phyloP scores from a whole-genome alignment of 371 early-diverging fungal species.

The Funneliformis caledonium region DNA sequence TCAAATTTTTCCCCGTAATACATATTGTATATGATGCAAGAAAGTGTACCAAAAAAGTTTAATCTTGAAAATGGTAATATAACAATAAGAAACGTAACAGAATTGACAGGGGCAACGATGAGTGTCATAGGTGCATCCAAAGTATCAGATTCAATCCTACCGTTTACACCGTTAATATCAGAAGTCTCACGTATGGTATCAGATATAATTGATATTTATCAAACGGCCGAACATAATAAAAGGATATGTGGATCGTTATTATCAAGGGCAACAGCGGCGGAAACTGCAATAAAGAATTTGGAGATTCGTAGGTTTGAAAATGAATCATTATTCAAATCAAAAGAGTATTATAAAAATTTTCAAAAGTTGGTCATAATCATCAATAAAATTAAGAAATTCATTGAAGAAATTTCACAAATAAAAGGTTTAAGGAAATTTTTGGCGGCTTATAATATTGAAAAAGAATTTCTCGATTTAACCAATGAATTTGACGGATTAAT shows the following conservation, averaged over 20 bases:
- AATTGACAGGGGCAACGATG: neutral
- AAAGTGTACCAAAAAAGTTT: too few species aligned
- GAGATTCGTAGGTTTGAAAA: slow-evolving; percentile 33
- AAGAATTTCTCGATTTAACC: slow-evolving; percentile 20
- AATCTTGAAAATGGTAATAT: neutral
- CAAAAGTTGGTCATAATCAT: slow-evolving; percentile 12
- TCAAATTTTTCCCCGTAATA: too few species aligned
- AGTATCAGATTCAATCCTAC: slow-evolving; percentile 22
- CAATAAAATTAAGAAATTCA: slow-evolving; percentile 30
- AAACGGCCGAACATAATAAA: slow-evolving; percentile 39
- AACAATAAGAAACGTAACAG: neutral
- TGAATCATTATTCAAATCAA: slow-evolving; percentile 27
- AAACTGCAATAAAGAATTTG: slow-evolving; percentile 27
- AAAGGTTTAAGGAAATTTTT: slow-evolving; percentile 40
- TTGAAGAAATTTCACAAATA: slow-evolving; percentile 38
- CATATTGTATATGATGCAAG: neutral
- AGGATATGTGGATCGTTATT: slow-evolving; percentile 36
- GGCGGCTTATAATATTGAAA: slow-evolving; percentile 1
- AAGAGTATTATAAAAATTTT: slow-evolving; percentile 29
- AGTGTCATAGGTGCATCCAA: neutral
- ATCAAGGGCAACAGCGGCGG: slow-evolving; percentile 7
- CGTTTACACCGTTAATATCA: slow-evolving; percentile 31
- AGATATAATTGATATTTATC: slow-evolving; percentile 29
- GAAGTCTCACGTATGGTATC: neutral
- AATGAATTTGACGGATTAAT: slow-evolving; percentile 31